A percentile compares a stretch with the other conserved stretches of the same genome.
phyloP scores from a whole-genome alignment of 1,284 basidiomycete genomes.

The Cronartium quercuum region DNA sequence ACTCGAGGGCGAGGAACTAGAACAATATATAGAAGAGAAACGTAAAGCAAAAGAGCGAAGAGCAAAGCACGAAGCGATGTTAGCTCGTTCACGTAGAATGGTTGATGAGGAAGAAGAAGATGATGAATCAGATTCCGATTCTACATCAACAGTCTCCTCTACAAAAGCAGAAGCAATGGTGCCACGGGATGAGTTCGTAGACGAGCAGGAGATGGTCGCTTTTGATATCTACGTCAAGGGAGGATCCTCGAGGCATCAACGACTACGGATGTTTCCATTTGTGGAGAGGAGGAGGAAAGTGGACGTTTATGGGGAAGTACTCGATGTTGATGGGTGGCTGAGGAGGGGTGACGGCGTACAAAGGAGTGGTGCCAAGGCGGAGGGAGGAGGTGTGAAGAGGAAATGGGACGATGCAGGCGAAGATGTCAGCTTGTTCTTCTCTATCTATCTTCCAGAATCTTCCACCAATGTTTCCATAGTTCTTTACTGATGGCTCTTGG shows the following conservation, averaged over 20 bases:
- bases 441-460: neutral
- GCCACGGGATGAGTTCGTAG: constrained; percentile 47
- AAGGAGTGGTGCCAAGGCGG: constrained; percentile 68
- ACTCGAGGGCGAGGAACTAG: constrained; percentile 61
- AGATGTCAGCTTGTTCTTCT: neutral
- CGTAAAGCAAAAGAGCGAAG: constrained; percentile 74
- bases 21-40: constrained; percentile 70
- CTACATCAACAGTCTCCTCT: constrained; percentile 7
- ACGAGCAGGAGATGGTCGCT: constrained; percentile 57
- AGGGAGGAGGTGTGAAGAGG: constrained; percentile 53
- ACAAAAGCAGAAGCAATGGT: constrained; percentile 39
- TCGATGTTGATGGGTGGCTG: constrained; percentile 90
- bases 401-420: constrained; percentile 13
- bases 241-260: constrained; percentile 73
- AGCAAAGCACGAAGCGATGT: constrained; percentile 74
- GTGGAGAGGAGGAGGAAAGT: constrained; percentile 85
- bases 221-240: constrained; percentile 97
- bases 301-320: constrained; percentile 90
- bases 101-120: constrained; percentile 63
- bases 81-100: constrained; percentile 73
- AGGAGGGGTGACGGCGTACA: constrained; percentile 79
- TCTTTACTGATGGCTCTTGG: neutral
- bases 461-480: neutral
- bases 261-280: constrained; percentile 96
- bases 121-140: constrained; percentile 37